Evolutionary conservation across 768 basidiomycete genomes (phyloP).

Genomic region (Naganishia kalamii): DNA sequence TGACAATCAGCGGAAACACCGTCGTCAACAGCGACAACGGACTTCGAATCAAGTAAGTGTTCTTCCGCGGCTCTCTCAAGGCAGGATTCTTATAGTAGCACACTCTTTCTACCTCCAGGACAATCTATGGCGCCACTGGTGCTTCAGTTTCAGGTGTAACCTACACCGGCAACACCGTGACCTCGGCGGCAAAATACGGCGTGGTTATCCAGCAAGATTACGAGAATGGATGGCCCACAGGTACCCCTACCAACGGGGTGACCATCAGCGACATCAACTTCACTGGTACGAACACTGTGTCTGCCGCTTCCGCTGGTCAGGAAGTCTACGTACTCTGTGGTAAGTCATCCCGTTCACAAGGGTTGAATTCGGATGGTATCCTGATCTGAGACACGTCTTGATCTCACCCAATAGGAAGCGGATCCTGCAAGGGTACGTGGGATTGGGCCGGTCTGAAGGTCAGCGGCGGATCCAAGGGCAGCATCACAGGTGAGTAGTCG

Average conservation of each 20-base stretch:
- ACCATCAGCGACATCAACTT: conserved; percentile 58
- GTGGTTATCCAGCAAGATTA: conserved; percentile 64
- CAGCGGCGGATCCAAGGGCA: conserved; percentile 51
- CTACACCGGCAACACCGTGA: conserved; percentile 30
- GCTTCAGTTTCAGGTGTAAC: conserved; percentile 29
- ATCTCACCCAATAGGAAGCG: conserved; percentile 4
- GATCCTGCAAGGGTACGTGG: conserved; percentile 45
- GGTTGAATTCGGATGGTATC: neutral
- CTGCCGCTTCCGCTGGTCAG: conserved; percentile 50
- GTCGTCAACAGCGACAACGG: conserved; percentile 50
- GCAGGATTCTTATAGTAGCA: neutral
- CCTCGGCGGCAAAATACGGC: conserved; percentile 49
- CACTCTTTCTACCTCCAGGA: conserved; percentile 52
- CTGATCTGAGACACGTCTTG: neutral
- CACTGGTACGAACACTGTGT: conserved; percentile 46
- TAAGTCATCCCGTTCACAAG: conserved; percentile 52
- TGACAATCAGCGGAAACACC: conserved; percentile 54
- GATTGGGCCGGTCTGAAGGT: conserved; percentile 53
- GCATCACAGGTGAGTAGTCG: conserved; percentile 24
- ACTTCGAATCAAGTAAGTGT: conserved; percentile 30
- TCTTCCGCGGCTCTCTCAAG: too few relatives aligned
- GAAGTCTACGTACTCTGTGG: conserved; percentile 59
- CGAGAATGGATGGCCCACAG: conserved; percentile 48
- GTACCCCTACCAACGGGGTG: conserved; percentile 57
- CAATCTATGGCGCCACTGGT: conserved; percentile 25